These are phyloP conservation scores for Colletotrichum neosansevieriae DNA, from an alignment of 2,329 filamentous ascomycete species.

Conservation along the genomic window DNA sequence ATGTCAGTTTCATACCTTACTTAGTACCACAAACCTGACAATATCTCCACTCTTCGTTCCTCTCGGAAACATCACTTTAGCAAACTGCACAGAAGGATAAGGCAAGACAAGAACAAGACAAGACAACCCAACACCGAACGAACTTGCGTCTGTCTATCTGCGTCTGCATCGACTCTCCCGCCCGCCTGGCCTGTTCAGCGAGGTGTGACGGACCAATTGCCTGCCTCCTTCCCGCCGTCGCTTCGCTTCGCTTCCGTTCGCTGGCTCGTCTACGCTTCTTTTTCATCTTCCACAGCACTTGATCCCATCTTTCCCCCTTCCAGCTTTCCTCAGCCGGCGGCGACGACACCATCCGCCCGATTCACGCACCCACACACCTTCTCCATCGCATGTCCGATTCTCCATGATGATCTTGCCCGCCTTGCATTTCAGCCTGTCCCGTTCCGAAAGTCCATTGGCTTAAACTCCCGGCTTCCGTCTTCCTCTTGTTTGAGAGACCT, in stretches of 20 bases:
- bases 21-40: constrained; percentile 40
- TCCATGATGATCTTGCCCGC: constrained; percentile 39
- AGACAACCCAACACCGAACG: neutral
- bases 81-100: neutral
- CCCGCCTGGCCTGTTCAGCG: constrained; percentile 26
- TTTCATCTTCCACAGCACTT: neutral
- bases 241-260: constrained; percentile 21
- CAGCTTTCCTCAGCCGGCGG: neutral
- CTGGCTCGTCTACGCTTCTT: constrained; percentile 23
- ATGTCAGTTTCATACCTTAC: constrained; percentile 41
- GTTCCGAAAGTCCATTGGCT: constrained; percentile 38
- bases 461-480: constrained; percentile 36
- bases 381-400: constrained; percentile 33
- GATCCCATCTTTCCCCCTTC: constrained; percentile 1
- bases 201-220: constrained; percentile 32
- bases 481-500: constrained; percentile 32
- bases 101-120: neutral
- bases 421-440: constrained; percentile 35
- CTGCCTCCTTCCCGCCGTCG: constrained; percentile 3
- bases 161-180: constrained; percentile 20
- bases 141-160: neutral
- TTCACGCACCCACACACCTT: constrained; percentile 19
- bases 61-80: constrained; percentile 17
- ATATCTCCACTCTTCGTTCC: constrained; percentile 32
- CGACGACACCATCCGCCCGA: constrained; percentile 12